Percentiles rank a stretch among this genome's conserved stretches.
Conservation (phyloP, 2,329 filamentous ascomycete species). For the Ambrosiella beaveri region DNA sequence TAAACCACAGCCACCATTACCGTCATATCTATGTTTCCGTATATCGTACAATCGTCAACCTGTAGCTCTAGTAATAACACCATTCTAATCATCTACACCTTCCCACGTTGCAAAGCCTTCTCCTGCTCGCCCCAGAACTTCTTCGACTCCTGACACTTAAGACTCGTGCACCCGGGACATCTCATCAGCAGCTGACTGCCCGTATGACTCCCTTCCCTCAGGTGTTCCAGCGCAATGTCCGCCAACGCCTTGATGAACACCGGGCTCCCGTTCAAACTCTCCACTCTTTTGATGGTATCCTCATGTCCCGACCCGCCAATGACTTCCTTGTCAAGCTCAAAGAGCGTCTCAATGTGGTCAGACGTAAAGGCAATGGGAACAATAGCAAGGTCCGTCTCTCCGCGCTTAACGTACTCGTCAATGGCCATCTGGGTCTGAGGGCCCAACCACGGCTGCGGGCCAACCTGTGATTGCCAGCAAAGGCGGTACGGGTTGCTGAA, state of each 20-base stretch:
- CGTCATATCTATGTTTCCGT: background rate
- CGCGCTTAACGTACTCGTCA: conserved; percentile 73
- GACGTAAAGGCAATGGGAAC: conserved; percentile 96
- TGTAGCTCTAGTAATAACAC: background rate
- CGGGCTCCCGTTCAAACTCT: conserved; percentile 78
- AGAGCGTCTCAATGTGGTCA: conserved; percentile 97
- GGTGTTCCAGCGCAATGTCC: conserved; percentile 66
- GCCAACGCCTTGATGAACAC: conserved; percentile 84
- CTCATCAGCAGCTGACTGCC: conserved; percentile 76
- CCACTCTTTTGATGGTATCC: conserved; percentile 72
- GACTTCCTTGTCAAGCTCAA: conserved; percentile 84
- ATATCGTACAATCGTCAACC: background rate
- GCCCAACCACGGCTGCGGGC: conserved; percentile 85
- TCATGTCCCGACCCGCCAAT: conserved; percentile 69
- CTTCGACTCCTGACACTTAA: conserved; percentile 65
- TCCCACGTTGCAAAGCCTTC: background rate
- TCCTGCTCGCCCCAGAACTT: conserved; percentile 35
- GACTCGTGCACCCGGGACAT: conserved; percentile 85
- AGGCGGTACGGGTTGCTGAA: conserved; percentile 84
- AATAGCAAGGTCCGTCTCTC: conserved; percentile 76
- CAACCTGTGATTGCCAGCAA: conserved; percentile 97
- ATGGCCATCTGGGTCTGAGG: conserved; percentile 85
- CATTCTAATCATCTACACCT: background rate
- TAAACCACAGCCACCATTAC: background rate
- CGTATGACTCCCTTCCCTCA: conserved; percentile 48